Evolutionary conservation across 257 asterid species (phyloP), one percentile per base, ranked within the genome.

Genomic region (Eucommia ulmoides): DNA sequence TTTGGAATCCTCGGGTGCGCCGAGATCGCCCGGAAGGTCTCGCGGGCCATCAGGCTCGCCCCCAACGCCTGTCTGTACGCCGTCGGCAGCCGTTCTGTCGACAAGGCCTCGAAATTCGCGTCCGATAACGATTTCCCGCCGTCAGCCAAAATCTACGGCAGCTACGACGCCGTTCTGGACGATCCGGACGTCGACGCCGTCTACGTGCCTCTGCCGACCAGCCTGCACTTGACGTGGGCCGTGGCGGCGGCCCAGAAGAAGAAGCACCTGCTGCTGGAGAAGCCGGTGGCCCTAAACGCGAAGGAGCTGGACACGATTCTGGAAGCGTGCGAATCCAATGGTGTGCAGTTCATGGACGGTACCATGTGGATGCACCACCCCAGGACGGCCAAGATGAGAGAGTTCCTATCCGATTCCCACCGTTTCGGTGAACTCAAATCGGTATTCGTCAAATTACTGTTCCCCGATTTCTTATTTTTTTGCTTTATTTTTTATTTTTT

Each of bases 331-430:
- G 74, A 75, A 56, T 68, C 61, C 14, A 63, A 54, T 65, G 76
- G 67, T 23, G 67, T 75, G 41, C 82, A 71, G 62, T 61, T 29
- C 59, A 75, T 75, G 82, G 82, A 67, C 24, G 53, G 64, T 52
- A 67, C 76, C 46, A 68, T 73, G 76, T 73, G 76, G 79, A 65
- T 73, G 70, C 79, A 73, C 50, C 70, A 68, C 50, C 68, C 67
- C 0, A 65, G 76, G 12, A 73, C 71, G 8, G 60, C 26, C 35
- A 33, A 42, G 54, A 73, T 68, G 65, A 58, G 50, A 17, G 68
- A 58, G 18, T 68, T 68, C 41, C 56, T 73, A 16, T 23, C 50
- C 9, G 65, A 73, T 68, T 22, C 68, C 0, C 59, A 51, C 7
- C 65, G 50, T 11, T 73, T 69, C 25, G 80, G 80, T 1, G 26